A percentile compares a stretch with the other conserved stretches of the same genome.
phyloP scores from a whole-genome alignment of 176 grass and related monocot species.

The Paspalum notatum region DNA sequence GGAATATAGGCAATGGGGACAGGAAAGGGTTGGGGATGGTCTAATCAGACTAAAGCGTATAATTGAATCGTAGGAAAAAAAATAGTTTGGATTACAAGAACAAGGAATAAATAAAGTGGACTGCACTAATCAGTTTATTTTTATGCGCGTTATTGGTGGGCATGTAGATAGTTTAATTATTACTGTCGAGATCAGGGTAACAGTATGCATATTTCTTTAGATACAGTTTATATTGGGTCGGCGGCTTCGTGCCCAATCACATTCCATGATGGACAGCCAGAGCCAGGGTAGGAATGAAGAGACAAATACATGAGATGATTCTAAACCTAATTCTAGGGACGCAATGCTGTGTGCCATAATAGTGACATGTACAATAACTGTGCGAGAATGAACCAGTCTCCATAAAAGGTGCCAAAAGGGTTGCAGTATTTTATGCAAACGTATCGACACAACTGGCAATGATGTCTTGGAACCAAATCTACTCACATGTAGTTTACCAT shows the following conservation, averaged over 20 bases:
- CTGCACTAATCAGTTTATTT: neutral
- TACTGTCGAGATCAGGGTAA: neutral
- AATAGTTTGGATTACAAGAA: too few species aligned
- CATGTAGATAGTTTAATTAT: neutral
- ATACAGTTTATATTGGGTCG: neutral
- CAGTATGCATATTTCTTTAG: neutral
- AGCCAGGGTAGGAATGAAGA: neutral
- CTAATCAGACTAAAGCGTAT: too few species aligned
- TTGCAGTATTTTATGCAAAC: constrained; percentile 7
- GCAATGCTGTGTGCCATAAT: constrained; percentile 22
- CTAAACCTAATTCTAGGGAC: neutral
- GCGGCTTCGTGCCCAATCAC: constrained; percentile 10
- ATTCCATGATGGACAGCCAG: neutral
- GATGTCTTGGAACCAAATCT: constrained; percentile 44
- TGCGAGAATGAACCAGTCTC: neutral
- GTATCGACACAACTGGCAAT: constrained; percentile 23
- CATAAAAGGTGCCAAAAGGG: constrained; percentile 24
- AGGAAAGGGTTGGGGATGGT: too few species aligned
- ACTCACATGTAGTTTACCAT: constrained; percentile 9
- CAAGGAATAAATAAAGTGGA: neutral
- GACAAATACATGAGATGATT: neutral
- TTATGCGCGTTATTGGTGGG: neutral
- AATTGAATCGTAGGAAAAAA: too few species aligned
- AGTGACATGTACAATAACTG: constrained; percentile 8
- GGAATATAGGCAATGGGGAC: too few species aligned